phyloP scores from a whole-genome alignment of 768 basidiomycete species.

The Neoboletus subvelutipes region DNA sequence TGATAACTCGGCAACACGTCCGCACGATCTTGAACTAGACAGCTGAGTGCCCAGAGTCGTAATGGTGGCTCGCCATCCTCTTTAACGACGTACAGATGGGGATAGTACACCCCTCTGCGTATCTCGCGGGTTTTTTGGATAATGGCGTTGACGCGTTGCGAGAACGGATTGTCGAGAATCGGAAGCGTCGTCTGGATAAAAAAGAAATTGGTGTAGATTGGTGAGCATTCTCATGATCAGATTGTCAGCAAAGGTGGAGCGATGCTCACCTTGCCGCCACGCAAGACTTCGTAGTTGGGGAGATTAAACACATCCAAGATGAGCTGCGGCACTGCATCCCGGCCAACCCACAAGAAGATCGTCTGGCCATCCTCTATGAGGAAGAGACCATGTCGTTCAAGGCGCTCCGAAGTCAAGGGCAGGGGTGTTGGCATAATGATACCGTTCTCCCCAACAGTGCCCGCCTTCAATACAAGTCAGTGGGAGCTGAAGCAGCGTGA shows the following conservation, averaged over 20 bases:
- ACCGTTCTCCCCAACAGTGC: conserved; percentile 87
- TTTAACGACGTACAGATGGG: conserved; percentile 94
- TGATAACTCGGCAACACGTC: conserved; percentile 95
- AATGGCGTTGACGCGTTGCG: conserved; percentile 92
- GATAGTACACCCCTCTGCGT: conserved; percentile 89
- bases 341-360: conserved; percentile 98
- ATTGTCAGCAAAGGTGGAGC: background rate
- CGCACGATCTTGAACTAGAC: conserved; percentile 92
- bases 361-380: conserved; percentile 97
- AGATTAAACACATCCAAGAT: conserved; percentile 93
- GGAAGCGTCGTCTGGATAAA: conserved; percentile 79
- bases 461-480: conserved; percentile 54
- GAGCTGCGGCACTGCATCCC: conserved; percentile 95
- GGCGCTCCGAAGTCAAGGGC: conserved; percentile 90
- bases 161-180: conserved; percentile 88
- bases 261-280: conserved; percentile 80
- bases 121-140: conserved; percentile 93
- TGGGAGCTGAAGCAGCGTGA: background rate
- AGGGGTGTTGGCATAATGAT: conserved; percentile 84
- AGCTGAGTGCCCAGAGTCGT: conserved; percentile 92
- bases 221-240: background rate
- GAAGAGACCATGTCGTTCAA: conserved; percentile 94
- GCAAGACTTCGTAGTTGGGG: conserved; percentile 81
- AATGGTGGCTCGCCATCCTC: conserved; percentile 96
- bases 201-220: background rate